Percentiles rank a stretch among this genome's conserved stretches.
phyloP scores from a whole-genome alignment of 1,284 basidiomycete genomes.

The Mrakiaceae sp. region DNA sequence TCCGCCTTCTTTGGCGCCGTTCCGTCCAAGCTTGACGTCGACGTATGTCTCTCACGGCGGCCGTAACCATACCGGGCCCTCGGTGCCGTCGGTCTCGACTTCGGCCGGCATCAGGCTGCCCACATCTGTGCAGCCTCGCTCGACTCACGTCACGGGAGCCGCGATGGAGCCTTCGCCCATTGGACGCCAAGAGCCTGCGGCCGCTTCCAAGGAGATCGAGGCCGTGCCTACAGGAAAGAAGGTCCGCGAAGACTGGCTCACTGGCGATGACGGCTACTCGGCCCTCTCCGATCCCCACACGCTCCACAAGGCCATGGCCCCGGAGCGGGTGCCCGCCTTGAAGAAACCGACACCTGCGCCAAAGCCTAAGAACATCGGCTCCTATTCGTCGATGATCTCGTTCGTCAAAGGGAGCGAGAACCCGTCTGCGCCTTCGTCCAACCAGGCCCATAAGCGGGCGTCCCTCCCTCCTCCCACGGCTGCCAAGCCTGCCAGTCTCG shows the following conservation, averaged over 20 bases:
- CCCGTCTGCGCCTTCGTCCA: background rate
- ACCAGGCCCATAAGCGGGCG: background rate
- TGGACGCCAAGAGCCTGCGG: background rate
- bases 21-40: background rate
- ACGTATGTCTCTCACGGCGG: conserved; percentile 2
- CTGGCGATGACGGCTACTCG: background rate
- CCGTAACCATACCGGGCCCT: conserved; percentile 1
- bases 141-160: conserved; percentile 4
- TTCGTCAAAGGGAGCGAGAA: background rate
- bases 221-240: no score
- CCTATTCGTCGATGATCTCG: background rate
- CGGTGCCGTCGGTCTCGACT: background rate
- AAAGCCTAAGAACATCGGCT: background rate
- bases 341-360: background rate
- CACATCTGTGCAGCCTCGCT: background rate
- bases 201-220: background rate
- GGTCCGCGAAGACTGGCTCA: background rate
- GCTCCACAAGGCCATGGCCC: background rate
- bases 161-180: background rate
- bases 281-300: background rate
- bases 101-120: background rate
- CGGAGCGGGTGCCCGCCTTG: background rate
- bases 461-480: background rate
- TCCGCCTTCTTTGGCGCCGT: background rate
- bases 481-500: background rate